Evolutionary conservation across 129 eudicot species (phyloP).

Genomic region (Lactuca saligna): DNA sequence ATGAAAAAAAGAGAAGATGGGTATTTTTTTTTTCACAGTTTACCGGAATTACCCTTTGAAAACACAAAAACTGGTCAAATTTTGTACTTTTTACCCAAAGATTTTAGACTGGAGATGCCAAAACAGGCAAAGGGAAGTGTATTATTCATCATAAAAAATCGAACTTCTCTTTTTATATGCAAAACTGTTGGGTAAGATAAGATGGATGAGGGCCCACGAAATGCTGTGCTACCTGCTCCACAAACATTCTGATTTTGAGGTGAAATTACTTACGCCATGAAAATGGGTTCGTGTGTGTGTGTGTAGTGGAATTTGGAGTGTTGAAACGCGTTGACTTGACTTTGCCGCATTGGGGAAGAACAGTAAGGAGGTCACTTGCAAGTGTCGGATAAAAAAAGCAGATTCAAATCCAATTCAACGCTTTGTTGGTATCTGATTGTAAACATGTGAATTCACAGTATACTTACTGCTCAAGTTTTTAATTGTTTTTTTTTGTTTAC

Average conservation of each 20-base stretch:
- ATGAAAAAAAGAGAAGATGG: not conserved
- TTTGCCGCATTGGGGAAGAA: conserved; percentile 9
- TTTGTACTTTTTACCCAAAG: conserved; percentile 4
- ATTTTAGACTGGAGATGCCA: not conserved
- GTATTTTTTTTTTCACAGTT: not conserved
- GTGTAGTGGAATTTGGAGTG: conserved; percentile 11
- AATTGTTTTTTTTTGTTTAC: not conserved
- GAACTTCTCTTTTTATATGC: not conserved
- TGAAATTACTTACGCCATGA: conserved; percentile 10
- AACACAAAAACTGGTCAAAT: conserved; percentile 9
- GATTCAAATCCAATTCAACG: not conserved
- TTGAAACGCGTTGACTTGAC: conserved; percentile 19
- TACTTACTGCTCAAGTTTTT: no score
- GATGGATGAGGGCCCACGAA: conserved; percentile 16
- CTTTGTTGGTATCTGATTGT: conserved; percentile 5
- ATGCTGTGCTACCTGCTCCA: conserved; percentile 19
- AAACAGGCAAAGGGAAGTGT: not conserved
- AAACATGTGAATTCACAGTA: not conserved
- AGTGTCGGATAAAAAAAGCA: conserved; percentile 6
- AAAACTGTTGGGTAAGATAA: conserved; percentile 11
- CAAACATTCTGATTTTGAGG: not conserved
- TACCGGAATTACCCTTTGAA: not conserved
- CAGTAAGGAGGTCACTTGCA: conserved; percentile 20
- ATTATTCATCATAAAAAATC: no score
- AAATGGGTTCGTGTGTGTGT: not conserved